Percentiles rank a stretch among this genome's conserved stretches.
phyloP scores from a whole-genome alignment of 1,139 yeast genomes.

The Suhomyces chickasaworum region DNA sequence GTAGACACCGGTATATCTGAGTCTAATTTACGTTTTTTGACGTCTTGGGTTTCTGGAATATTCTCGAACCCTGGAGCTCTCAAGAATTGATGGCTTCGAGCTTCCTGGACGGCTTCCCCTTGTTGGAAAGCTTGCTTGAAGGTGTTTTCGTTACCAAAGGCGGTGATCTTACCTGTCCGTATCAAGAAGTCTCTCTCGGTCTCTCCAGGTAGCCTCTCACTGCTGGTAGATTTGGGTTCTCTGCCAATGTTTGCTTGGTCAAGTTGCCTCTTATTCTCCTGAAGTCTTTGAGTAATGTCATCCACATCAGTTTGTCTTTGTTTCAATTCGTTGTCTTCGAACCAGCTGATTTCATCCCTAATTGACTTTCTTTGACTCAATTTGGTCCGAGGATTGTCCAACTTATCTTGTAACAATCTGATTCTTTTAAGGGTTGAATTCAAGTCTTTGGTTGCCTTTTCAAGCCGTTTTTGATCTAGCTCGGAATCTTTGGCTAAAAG shows the following conservation, averaged over 20 bases:
- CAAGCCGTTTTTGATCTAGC: constrained; percentile 71
- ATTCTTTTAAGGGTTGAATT: constrained; percentile 47
- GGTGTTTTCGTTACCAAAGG: constrained; percentile 74
- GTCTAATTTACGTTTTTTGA: constrained; percentile 14
- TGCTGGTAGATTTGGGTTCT: constrained; percentile 10
- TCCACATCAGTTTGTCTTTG: constrained; percentile 59
- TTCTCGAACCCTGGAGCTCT: constrained; percentile 43
- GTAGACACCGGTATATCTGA: no score
- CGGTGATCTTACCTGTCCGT: constrained; percentile 91
- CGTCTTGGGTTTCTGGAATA: constrained; percentile 5
- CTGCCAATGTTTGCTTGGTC: constrained; percentile 15
- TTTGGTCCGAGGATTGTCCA: constrained; percentile 57
- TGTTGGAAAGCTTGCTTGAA: constrained; percentile 34
- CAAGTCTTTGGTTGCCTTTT: constrained; percentile 57
- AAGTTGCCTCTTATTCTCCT: constrained; percentile 28
- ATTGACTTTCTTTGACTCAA: constrained; percentile 65
- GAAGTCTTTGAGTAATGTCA: constrained; percentile 64
- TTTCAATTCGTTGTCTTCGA: constrained; percentile 53
- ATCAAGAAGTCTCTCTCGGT: constrained; percentile 76
- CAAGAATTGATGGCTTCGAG: constrained; percentile 36
- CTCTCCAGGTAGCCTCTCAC: constrained; percentile 59
- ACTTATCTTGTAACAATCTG: constrained; percentile 46
- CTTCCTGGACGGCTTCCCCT: constrained; percentile 17
- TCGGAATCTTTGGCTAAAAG: constrained; percentile 66
- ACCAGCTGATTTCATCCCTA: constrained; percentile 54